These are phyloP conservation scores for Microsporum canis DNA, from an alignment of 2,329 filamentous ascomycete genomes.

Conservation along the genomic window DNA sequence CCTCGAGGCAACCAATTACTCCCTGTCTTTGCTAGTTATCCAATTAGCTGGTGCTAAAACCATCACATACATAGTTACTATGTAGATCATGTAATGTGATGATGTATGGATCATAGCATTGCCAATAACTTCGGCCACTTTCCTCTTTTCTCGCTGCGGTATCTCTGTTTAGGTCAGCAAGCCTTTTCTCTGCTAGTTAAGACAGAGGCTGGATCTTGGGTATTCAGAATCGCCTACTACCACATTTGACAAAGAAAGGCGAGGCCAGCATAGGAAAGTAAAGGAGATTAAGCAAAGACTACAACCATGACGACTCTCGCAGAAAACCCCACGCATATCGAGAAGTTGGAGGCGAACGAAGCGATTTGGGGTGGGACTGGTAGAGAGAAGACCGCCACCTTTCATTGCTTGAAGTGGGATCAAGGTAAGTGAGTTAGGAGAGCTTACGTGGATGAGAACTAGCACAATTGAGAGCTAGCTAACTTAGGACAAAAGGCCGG, in stretches of 20 bases:
- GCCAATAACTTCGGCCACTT: too few species aligned
- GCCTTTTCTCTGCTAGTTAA: background rate
- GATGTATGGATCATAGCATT: too few species aligned
- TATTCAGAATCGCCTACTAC: background rate
- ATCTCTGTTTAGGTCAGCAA: too few species aligned
- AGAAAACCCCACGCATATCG: background rate
- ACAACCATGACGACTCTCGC: background rate
- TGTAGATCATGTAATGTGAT: too few species aligned
- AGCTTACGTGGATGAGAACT: background rate
- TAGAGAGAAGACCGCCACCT: background rate
- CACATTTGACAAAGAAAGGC: background rate
- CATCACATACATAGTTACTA: too few species aligned
- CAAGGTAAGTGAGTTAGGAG: background rate
- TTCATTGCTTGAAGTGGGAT: background rate
- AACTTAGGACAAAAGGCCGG: background rate
- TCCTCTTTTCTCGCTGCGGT: too few species aligned
- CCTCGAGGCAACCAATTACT: background rate
- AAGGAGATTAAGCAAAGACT: background rate
- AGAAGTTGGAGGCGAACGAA: background rate
- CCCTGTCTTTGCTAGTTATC: background rate
- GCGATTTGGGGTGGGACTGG: background rate
- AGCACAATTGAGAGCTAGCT: background rate
- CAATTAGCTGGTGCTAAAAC: too few species aligned
- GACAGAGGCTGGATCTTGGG: background rate
- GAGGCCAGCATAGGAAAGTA: background rate